Conservation (phyloP, 2,329 filamentous ascomycete genomes). For the Sclerotinia trifoliorum region DNA sequence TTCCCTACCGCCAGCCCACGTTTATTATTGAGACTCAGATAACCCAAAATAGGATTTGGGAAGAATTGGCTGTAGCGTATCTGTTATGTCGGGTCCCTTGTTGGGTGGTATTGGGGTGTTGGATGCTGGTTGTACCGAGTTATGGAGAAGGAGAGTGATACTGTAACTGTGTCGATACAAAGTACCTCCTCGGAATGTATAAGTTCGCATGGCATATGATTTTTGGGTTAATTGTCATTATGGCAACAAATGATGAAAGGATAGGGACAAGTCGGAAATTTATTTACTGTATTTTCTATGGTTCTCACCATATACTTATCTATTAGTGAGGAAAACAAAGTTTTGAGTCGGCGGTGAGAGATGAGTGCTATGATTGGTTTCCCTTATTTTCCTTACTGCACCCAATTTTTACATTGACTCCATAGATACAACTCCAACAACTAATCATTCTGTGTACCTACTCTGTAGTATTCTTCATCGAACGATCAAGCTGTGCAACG, state of each 20-base stretch:
- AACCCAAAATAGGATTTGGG: slow-evolving; percentile 4
- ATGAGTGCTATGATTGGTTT: too few relatives aligned
- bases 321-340: background rate
- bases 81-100: slow-evolving; percentile 12
- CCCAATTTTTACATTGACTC: background rate
- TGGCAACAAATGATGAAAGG: background rate
- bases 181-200: too few relatives aligned
- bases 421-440: background rate
- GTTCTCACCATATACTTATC: slow-evolving; percentile 1
- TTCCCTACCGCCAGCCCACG: slow-evolving; percentile 7
- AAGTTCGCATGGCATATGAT: background rate
- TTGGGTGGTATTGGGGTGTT: slow-evolving; percentile 1
- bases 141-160: background rate
- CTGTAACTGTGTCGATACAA: background rate
- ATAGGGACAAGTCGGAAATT: background rate
- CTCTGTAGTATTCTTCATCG: background rate
- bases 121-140: background rate
- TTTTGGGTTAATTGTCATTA: background rate
- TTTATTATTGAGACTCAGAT: slow-evolving; percentile 1
- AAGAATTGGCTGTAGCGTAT: background rate
- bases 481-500: background rate
- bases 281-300: slow-evolving; percentile 4
- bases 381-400: background rate
- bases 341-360: background rate
- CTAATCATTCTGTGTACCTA: background rate